phyloP scores from a whole-genome alignment of 2,329 filamentous ascomycete genomes.

The Neonectria punicea region DNA sequence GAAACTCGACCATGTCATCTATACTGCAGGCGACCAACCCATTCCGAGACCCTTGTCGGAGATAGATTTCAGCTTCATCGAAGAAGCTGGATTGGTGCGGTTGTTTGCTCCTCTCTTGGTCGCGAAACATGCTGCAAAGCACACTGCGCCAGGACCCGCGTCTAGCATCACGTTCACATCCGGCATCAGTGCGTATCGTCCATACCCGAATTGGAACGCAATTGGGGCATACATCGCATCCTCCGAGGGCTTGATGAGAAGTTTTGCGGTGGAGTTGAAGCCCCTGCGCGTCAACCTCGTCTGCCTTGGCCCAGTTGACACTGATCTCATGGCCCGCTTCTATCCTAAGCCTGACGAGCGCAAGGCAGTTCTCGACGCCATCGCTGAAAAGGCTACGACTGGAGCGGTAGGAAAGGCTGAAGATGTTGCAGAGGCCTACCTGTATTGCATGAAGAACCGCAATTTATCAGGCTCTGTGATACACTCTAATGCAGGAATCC shows the following conservation, averaged over 20 bases:
- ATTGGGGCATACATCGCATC: not conserved
- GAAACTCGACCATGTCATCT: conserved; percentile 4
- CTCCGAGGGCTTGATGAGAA: not conserved
- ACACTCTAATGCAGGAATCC: not conserved
- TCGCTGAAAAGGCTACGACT: not conserved
- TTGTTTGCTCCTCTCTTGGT: not conserved
- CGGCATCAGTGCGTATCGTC: not conserved
- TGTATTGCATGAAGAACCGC: not conserved
- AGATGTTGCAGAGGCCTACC: not conserved
- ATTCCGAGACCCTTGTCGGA: not conserved
- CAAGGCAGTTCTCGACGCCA: no score
- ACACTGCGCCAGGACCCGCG: not conserved
- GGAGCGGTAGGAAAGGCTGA: not conserved
- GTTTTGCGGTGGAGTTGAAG: not conserved
- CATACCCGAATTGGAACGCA: no score
- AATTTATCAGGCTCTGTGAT: conserved; percentile 1
- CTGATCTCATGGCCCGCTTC: not conserved
- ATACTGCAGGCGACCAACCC: conserved; percentile 3
- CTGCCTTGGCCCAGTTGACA: not conserved
- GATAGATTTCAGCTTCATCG: not conserved
- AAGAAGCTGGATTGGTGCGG: not conserved
- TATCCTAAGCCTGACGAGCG: no score
- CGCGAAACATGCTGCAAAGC: not conserved
- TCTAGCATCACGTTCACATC: not conserved
- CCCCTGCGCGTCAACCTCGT: not conserved